A percentile compares a stretch with the other conserved stretches of the same genome.
Conservation (phyloP, 805 yeast genomes). For the Candida insectorum region DNA sequence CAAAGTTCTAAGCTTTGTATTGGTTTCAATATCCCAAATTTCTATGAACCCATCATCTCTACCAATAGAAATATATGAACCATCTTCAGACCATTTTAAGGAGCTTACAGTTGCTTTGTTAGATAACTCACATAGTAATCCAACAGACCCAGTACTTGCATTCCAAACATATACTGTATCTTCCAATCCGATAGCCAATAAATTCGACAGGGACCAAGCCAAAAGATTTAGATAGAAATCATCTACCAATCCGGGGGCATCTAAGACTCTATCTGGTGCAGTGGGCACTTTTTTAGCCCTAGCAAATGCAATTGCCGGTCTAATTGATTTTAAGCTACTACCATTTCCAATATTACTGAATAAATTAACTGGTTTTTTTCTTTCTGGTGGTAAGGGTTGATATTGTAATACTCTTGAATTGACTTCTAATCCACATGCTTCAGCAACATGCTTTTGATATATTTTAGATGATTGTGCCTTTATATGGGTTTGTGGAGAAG, state of each 20-base stretch:
- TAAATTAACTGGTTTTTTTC: slow-evolving; percentile 33
- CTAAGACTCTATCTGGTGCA: slow-evolving; percentile 88
- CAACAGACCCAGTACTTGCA: slow-evolving; percentile 77
- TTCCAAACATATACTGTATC: slow-evolving; percentile 88
- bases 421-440: slow-evolving; percentile 87
- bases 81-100: slow-evolving; percentile 88
- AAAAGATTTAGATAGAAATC: slow-evolving; percentile 87
- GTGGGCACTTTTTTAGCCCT: slow-evolving; percentile 76
- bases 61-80: slow-evolving; percentile 81
- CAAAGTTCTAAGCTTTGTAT: slow-evolving; percentile 75
- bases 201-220: slow-evolving; percentile 82
- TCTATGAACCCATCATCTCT: slow-evolving; percentile 79
- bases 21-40: slow-evolving; percentile 88
- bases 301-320: slow-evolving; percentile 55
- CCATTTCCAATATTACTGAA: slow-evolving; percentile 23
- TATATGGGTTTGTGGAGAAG: slow-evolving; percentile 53
- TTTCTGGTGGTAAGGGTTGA: slow-evolving; percentile 80
- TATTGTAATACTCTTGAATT: slow-evolving; percentile 82
- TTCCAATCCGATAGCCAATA: slow-evolving; percentile 85
- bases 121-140: slow-evolving; percentile 54
- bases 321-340: slow-evolving; percentile 27
- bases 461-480: slow-evolving; percentile 51
- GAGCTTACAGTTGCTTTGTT: slow-evolving; percentile 58
- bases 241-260: slow-evolving; percentile 92
- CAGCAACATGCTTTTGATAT: slow-evolving; percentile 82